These are phyloP conservation scores for Annona cherimola DNA, from an alignment of 164 flowering plant species.

Conservation along the genomic window DNA sequence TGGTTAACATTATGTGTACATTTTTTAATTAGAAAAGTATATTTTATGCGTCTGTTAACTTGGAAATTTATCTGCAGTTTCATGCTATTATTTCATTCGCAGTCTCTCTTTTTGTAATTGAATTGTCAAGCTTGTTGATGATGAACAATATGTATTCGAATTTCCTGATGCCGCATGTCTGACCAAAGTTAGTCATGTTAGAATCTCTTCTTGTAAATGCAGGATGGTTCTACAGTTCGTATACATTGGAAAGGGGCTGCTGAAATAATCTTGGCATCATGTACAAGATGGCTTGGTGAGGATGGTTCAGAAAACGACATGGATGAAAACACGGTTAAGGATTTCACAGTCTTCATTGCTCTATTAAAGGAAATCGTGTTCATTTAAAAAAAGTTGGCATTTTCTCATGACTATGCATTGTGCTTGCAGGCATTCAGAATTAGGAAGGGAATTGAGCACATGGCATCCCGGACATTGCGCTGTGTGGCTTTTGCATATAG, in stretches of 20 bases:
- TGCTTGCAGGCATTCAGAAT: neutral
- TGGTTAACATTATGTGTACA: neutral
- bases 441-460: neutral
- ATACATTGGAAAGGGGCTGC: constrained; percentile 99
- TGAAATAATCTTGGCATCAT: constrained; percentile 71
- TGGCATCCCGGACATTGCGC: constrained; percentile 32
- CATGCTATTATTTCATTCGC: too few relatives aligned
- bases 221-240: constrained; percentile 66
- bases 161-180: too few relatives aligned
- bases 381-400: neutral
- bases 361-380: neutral
- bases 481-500: constrained; percentile 89
- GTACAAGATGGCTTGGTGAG: constrained; percentile 50
- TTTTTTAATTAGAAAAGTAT: too few relatives aligned
- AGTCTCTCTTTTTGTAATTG: too few relatives aligned
- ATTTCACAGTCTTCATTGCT: neutral
- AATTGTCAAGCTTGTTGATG: too few relatives aligned
- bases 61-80: too few relatives aligned
- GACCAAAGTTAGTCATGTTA: too few relatives aligned
- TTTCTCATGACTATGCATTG: neutral
- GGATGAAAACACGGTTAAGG: constrained; percentile 61
- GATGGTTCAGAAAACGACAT: constrained; percentile 30
- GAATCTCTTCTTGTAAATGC: constrained; percentile 13
- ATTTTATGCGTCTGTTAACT: too few relatives aligned
- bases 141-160: too few relatives aligned